Percentiles rank a stretch among this genome's conserved stretches.
Evolutionary conservation across 2,329 filamentous ascomycete species (phyloP).

Genomic region (Clonostachys byssicola): DNA sequence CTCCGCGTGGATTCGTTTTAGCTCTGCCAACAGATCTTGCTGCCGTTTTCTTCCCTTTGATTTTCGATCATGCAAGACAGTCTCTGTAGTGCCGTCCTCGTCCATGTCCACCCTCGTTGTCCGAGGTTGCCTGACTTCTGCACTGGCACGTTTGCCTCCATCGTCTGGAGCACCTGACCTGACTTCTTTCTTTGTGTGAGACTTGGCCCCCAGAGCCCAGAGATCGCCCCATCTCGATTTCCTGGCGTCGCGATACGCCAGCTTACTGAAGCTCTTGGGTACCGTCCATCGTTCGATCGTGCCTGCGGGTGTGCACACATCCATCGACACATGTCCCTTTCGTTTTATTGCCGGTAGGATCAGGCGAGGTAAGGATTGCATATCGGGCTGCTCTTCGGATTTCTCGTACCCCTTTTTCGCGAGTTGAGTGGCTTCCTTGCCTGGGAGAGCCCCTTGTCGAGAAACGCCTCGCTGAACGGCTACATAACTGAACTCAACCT

Average conservation of each 20-base stretch:
- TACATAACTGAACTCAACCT: conserved; percentile 87
- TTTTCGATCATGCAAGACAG: conserved; percentile 20
- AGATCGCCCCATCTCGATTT: conserved; percentile 91
- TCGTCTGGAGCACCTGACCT: conserved; percentile 49
- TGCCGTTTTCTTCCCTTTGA: conserved; percentile 12
- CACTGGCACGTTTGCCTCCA: conserved; percentile 7
- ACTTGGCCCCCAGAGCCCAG: conserved; percentile 94
- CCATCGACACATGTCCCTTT: conserved; percentile 81
- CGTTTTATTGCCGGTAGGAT: conserved; percentile 83
- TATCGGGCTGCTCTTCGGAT: conserved; percentile 35
- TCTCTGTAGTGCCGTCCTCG: conserved; percentile 27
- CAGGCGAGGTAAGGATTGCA: conserved; percentile 72
- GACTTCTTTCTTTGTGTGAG: conserved; percentile 58
- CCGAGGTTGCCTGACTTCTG: conserved; percentile 35
- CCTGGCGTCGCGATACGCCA: conserved; percentile 87
- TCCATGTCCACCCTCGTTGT: conserved; percentile 15
- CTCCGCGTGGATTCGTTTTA: conserved; percentile 25
- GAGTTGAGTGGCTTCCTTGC: conserved; percentile 51
- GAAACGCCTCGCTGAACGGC: conserved; percentile 72
- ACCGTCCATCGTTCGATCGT: conserved; percentile 92
- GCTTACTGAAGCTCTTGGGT: conserved; percentile 72
- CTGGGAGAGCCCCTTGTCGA: conserved; percentile 30
- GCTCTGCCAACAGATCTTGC: conserved; percentile 32
- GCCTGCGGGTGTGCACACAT: conserved; percentile 84
- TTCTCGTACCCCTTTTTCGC: conserved; percentile 73